These are phyloP conservation scores for Primulina tabacum DNA, from an alignment of 257 asterid genomes.

Conservation along the genomic window DNA sequence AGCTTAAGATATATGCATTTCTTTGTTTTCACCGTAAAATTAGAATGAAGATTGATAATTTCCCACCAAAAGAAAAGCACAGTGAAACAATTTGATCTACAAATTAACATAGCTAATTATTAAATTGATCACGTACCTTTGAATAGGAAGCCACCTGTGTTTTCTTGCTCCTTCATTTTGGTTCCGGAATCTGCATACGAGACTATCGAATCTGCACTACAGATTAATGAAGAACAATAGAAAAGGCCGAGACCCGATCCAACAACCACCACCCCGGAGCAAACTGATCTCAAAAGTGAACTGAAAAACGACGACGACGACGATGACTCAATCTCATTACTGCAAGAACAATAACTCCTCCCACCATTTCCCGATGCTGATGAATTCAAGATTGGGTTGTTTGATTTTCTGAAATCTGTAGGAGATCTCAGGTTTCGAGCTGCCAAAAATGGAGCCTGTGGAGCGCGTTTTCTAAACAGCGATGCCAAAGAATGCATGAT, in stretches of 20 bases:
- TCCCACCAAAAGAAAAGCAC: too few relatives aligned
- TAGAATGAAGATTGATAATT: too few relatives aligned
- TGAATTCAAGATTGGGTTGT: constrained; percentile 15
- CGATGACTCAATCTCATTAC: constrained; percentile 20
- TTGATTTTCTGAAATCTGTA: constrained; percentile 31
- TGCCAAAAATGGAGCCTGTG: constrained; percentile 25
- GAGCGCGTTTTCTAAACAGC: constrained; percentile 36
- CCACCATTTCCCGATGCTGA: constrained; percentile 14
- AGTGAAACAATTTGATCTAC: too few relatives aligned
- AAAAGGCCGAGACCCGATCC: constrained; percentile 49
- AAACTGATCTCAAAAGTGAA: constrained; percentile 38
- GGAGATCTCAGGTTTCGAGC: constrained; percentile 27
- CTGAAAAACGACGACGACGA: constrained; percentile 22
- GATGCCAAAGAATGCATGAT: constrained; percentile 63
- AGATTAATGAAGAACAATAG: constrained; percentile 31
- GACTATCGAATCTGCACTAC: constrained; percentile 30
- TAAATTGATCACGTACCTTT: constrained; percentile 38
- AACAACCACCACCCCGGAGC: constrained; percentile 37
- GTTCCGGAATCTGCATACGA: constrained; percentile 65
- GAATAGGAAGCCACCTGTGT: constrained; percentile 46
- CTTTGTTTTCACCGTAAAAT: too few relatives aligned
- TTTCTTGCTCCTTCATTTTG: constrained; percentile 26
- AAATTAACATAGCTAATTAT: not conserved
- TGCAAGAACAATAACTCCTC: constrained; percentile 9
- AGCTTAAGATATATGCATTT: not conserved